These are phyloP conservation scores for Neurospora intermedia DNA, from an alignment of 495 filamentous ascomycete species.

Conservation along the genomic window DNA sequence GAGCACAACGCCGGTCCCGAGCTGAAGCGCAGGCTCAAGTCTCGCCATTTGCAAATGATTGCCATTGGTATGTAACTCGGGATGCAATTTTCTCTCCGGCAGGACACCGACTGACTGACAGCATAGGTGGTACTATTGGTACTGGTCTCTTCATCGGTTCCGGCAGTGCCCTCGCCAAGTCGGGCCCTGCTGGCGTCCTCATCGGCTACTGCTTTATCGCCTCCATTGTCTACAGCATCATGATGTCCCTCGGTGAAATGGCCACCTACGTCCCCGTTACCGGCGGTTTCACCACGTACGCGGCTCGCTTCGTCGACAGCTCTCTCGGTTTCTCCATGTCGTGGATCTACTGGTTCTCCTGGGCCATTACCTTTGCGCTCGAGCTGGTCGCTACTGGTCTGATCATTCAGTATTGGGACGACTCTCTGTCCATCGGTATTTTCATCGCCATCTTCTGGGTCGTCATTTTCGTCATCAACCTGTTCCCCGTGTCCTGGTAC, in stretches of 20 bases:
- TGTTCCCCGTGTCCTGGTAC: constrained; percentile 55
- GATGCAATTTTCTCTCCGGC: neutral
- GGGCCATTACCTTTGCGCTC: constrained; percentile 57
- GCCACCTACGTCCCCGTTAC: constrained; percentile 64
- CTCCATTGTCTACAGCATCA: constrained; percentile 50
- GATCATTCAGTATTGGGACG: constrained; percentile 67
- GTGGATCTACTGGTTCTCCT: constrained; percentile 49
- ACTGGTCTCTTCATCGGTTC: constrained; percentile 68
- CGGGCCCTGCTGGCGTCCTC: constrained; percentile 57
- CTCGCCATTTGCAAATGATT: constrained; percentile 5
- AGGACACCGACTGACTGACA: neutral
- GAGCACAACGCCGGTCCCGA: neutral
- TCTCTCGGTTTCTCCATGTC: constrained; percentile 71
- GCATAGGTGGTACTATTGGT: constrained; percentile 59
- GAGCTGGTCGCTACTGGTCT: constrained; percentile 65
- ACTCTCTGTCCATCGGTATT: constrained; percentile 43
- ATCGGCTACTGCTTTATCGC: constrained; percentile 63
- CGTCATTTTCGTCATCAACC: constrained; percentile 53
- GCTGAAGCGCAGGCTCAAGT: constrained; percentile 1
- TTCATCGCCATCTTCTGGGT: constrained; percentile 72
- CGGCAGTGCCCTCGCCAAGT: constrained; percentile 47
- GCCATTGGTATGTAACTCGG: neutral
- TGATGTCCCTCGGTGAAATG: constrained; percentile 56
- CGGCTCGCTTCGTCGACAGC: constrained; percentile 59
- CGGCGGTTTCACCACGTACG: constrained; percentile 66